phyloP scores from a whole-genome alignment of 495 filamentous ascomycete species.

The Aspergillus funiculosus region DNA sequence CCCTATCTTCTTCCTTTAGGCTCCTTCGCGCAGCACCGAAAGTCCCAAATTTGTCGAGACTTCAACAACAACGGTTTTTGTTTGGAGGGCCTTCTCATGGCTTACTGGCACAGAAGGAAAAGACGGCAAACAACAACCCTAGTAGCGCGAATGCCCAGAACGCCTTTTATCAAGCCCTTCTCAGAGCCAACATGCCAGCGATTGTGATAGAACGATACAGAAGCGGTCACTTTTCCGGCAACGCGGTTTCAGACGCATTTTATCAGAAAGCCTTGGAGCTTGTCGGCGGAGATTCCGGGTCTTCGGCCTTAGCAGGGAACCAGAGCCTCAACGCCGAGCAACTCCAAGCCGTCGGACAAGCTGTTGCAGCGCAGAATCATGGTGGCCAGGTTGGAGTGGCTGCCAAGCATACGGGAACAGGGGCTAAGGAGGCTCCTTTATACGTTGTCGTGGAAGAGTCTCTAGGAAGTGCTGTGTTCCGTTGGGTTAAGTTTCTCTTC shows the following conservation, averaged over 20 bases:
- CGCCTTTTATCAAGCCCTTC: slow-evolving; percentile 86
- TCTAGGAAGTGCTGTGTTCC: slow-evolving; percentile 68
- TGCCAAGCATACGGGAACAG: slow-evolving; percentile 48
- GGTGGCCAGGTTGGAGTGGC: slow-evolving; percentile 55
- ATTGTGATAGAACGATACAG: slow-evolving; percentile 87
- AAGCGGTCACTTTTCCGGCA: slow-evolving; percentile 75
- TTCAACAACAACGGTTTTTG: slow-evolving; percentile 46
- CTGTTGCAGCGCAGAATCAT: slow-evolving; percentile 67
- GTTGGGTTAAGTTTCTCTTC: slow-evolving; percentile 82
- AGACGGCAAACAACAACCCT: slow-evolving; percentile 86
- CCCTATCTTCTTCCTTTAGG: slow-evolving; percentile 28
- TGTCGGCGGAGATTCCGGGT: slow-evolving; percentile 51
- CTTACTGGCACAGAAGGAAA: slow-evolving; percentile 67
- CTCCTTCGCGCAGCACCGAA: slow-evolving; percentile 21
- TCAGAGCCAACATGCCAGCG: slow-evolving; percentile 84
- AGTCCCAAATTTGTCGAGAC: slow-evolving; percentile 21
- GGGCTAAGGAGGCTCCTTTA: slow-evolving; percentile 71
- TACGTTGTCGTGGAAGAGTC: slow-evolving; percentile 97
- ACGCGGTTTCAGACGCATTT: slow-evolving; percentile 61
- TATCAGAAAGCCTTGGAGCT: slow-evolving; percentile 70
- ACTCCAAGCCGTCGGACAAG: slow-evolving; percentile 79
- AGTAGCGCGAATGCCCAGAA: slow-evolving; percentile 80
- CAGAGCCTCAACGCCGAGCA: slow-evolving; percentile 54
- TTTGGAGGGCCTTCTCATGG: slow-evolving; percentile 53
- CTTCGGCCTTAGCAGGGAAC: slow-evolving; percentile 27